phyloP scores from a whole-genome alignment of 495 filamentous ascomycete genomes.

The Aspergillus ostianus region DNA sequence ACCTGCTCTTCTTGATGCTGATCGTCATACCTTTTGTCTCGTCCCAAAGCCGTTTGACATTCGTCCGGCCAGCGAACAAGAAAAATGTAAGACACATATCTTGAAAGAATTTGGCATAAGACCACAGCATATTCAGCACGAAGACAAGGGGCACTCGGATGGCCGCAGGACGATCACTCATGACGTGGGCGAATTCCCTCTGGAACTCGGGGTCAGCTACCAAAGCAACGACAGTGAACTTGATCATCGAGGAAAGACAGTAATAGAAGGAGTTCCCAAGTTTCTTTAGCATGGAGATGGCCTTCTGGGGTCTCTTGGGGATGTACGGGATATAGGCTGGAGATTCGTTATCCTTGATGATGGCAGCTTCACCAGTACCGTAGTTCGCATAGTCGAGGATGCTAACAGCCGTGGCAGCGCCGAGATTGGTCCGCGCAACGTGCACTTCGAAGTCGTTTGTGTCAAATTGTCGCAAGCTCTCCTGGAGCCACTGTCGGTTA shows the following conservation, averaged over 20 bases:
- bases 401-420: constrained; percentile 37
- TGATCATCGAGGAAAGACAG: constrained; percentile 39
- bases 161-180: constrained; percentile 29
- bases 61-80: constrained; percentile 45
- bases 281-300: constrained; percentile 27
- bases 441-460: constrained; percentile 34
- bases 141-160: constrained; percentile 40
- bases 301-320: constrained; percentile 24
- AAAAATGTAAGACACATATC: constrained; percentile 46
- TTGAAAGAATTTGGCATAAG: constrained; percentile 42
- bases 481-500: constrained; percentile 34
- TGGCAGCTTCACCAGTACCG: constrained; percentile 32
- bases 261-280: constrained; percentile 39
- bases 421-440: constrained; percentile 42
- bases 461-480: constrained; percentile 38
- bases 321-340: constrained; percentile 34
- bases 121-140: constrained; percentile 49
- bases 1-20: constrained; percentile 43
- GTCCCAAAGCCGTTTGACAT: constrained; percentile 44
- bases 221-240: constrained; percentile 53
- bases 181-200: constrained; percentile 52
- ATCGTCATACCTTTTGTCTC: constrained; percentile 49
- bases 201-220: constrained; percentile 60
- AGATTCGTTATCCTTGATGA: constrained; percentile 30
- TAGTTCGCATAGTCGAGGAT: constrained; percentile 41